phyloP scores from a whole-genome alignment of 805 yeast species.

The Metschnikowia vanudenii region DNA sequence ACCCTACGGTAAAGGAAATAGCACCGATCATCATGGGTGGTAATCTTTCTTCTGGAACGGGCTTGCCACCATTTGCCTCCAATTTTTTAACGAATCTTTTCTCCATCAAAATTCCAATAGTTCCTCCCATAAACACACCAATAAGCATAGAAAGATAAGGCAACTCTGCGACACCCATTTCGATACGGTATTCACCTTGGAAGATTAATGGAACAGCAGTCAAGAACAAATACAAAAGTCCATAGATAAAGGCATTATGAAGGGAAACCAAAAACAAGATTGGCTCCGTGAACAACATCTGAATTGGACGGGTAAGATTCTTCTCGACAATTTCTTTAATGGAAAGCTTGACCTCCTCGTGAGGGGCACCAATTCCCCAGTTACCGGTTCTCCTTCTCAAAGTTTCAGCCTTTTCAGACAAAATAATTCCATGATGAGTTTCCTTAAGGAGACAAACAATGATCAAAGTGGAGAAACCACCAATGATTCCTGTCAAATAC shows the following conservation, averaged over 20 bases:
- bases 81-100: constrained; percentile 48
- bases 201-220: constrained; percentile 74
- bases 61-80: constrained; percentile 20
- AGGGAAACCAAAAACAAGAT: constrained; percentile 64
- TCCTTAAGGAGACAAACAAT: constrained; percentile 54
- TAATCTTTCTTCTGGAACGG: constrained; percentile 23
- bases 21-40: constrained; percentile 23
- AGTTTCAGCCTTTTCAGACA: constrained; percentile 59
- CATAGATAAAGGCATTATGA: constrained; percentile 78
- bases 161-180: constrained; percentile 64
- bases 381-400: constrained; percentile 69
- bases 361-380: constrained; percentile 81
- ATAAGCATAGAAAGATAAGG: constrained; percentile 77
- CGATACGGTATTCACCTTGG: constrained; percentile 48
- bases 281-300: constrained; percentile 69
- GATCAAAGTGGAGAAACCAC: constrained; percentile 40
- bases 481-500: constrained; percentile 67
- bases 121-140: constrained; percentile 64
- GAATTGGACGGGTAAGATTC: constrained; percentile 65
- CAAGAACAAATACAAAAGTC: constrained; percentile 69
- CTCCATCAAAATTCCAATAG: constrained; percentile 53
- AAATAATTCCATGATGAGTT: constrained; percentile 68
- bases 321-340: constrained; percentile 55
- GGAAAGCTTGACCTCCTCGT: constrained; percentile 42
- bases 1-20: constrained; percentile 16